Evolutionary conservation across 1,139 yeast species (phyloP).

Genomic region (Lodderomyces theae): DNA sequence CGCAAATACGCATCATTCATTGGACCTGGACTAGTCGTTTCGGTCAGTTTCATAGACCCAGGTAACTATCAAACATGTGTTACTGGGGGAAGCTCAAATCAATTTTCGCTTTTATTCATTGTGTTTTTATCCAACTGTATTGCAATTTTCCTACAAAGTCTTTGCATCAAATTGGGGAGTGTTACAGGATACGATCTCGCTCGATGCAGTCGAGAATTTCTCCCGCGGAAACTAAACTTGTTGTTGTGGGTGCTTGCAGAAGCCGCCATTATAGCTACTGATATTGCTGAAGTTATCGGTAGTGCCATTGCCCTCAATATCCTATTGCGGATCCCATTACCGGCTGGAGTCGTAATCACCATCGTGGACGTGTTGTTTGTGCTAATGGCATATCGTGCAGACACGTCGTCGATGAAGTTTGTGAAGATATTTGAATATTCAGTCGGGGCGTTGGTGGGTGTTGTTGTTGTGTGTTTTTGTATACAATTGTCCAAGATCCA

Average conservation of each 20-base stretch:
- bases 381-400: slow-evolving; percentile 71
- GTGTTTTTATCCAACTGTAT: slow-evolving; percentile 65
- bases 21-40: slow-evolving; percentile 78
- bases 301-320: slow-evolving; percentile 82
- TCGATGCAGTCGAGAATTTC: slow-evolving; percentile 58
- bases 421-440: slow-evolving; percentile 64
- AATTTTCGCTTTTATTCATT: slow-evolving; percentile 62
- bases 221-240: slow-evolving; percentile 60
- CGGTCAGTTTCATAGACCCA: slow-evolving; percentile 83
- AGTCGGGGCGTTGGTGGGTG: slow-evolving; percentile 65
- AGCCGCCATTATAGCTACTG: slow-evolving; percentile 79
- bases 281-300: slow-evolving; percentile 84
- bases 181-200: slow-evolving; percentile 81
- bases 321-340: slow-evolving; percentile 62
- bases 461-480: slow-evolving; percentile 70
- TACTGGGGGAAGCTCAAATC: slow-evolving; percentile 70
- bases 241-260: slow-evolving; percentile 69
- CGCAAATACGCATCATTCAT: slow-evolving; percentile 55
- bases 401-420: slow-evolving; percentile 59
- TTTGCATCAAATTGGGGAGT: slow-evolving; percentile 73
- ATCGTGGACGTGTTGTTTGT: slow-evolving; percentile 71
- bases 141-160: slow-evolving; percentile 70
- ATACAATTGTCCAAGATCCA: slow-evolving; percentile 61
- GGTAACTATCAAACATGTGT: slow-evolving; percentile 83
- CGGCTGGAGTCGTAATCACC: slow-evolving; percentile 76